Base-by-base conservation (phyloP, 2,329 filamentous ascomycete genomes). In the Curvularia eragrostidis region DNA sequence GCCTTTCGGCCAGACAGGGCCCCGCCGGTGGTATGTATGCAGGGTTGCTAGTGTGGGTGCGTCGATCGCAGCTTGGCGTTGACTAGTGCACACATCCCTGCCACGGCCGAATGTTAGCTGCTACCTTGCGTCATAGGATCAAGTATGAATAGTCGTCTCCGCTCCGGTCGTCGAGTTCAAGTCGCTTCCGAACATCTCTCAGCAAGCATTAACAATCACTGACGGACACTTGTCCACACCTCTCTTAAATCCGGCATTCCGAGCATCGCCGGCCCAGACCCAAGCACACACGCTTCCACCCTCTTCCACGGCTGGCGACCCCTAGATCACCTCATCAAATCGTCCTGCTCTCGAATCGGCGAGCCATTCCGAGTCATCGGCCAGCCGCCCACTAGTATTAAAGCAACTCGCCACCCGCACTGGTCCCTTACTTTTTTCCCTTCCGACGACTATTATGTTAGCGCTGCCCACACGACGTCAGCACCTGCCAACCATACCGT, bases 391-490 rank as follows among this genome's bases (percentile, higher is more conserved):
- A 61, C 63, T 70, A 70, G 63, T 76, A 76, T 75, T 75, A 76
- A 75, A 74, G 63, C 52, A 64, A 67, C 69, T 77, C 62, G 74
- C 74, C 74, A 77, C 74, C 73, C 70, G 69, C 66, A 56, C 58
- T 66, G 63, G 67, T 62, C 67, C 67, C 63, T 66, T 72, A 66
- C 57, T 68, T 70, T 68, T 68, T 68, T 65, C 61, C 59, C 61
- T 67, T 59, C 63, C 62, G 60, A 68, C 65, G 70, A 76, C 59
- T 63, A 77, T 77, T 63, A 77, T 77, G 74, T 65, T 75, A 68
- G 73, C 72, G 60, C 66, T 68, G 72, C 67, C 70, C 65, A 72
- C 68, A 69, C 68, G 64, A 76, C 73, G 72, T 75, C 73, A 75
- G 67, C 73, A 75, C 63, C 57, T 70, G 52, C 62, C 65, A 64